Evolutionary conservation across 257 asterid species (phyloP).

Genomic region (Solanum habrochaites): DNA sequence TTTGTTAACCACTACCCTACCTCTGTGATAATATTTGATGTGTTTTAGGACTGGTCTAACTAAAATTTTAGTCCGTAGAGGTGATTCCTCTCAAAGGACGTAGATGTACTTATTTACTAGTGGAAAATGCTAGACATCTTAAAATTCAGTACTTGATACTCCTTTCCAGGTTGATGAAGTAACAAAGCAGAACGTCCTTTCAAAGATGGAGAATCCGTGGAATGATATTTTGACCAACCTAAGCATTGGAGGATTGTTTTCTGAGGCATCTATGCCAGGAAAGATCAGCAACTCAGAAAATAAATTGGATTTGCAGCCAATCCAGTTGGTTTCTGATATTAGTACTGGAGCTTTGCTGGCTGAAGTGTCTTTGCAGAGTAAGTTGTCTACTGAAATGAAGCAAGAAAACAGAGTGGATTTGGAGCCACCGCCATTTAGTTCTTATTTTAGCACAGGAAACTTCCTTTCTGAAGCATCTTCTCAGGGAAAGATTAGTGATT

Average conservation of each 20-base stretch:
- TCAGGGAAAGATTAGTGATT: neutral
- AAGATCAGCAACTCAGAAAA: slow-evolving; percentile 26
- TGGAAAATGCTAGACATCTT: neutral
- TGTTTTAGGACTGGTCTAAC: neutral
- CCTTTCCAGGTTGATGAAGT: slow-evolving; percentile 38
- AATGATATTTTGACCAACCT: slow-evolving; percentile 64
- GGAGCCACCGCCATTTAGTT: slow-evolving; percentile 24
- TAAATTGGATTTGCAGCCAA: slow-evolving; percentile 27
- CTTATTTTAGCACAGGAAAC: slow-evolving; percentile 46
- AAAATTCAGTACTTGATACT: neutral
- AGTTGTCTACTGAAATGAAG: slow-evolving; percentile 21
- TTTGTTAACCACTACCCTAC: neutral
- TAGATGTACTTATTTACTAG: neutral
- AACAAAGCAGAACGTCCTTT: slow-evolving; percentile 16
- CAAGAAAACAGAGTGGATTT: slow-evolving; percentile 2
- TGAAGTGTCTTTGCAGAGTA: slow-evolving; percentile 66
- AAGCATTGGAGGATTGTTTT: slow-evolving; percentile 79
- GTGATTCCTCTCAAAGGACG: neutral
- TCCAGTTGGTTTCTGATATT: slow-evolving; percentile 26
- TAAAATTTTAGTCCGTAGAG: neutral
- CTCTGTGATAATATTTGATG: neutral
- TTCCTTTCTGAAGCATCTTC: slow-evolving; percentile 47
- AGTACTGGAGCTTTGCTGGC: slow-evolving; percentile 76
- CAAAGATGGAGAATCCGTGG: slow-evolving; percentile 34
- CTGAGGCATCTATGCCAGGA: slow-evolving; percentile 67